Conservation (phyloP, 306 rosid species). For the Trichosanthes truncata region DNA sequence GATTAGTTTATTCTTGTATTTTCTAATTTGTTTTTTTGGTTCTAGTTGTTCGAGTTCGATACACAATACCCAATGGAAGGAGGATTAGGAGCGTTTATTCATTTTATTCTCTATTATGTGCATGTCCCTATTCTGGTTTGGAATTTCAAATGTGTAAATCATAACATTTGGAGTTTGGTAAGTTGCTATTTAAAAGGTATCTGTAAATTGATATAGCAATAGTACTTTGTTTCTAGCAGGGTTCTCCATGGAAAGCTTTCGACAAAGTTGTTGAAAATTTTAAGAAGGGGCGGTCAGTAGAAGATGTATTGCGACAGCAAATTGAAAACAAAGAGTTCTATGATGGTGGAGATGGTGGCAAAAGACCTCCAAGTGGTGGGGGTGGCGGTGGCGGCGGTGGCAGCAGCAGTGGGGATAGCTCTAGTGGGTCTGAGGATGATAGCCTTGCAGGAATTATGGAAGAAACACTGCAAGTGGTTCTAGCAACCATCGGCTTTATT, state of each 20-base stretch:
- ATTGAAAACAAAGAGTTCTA: slow-evolving; percentile 39
- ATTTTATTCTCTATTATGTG: background rate
- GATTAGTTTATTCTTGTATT: background rate
- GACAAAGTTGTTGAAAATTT: slow-evolving; percentile 36
- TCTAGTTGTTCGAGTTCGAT: background rate
- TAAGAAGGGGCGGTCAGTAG: slow-evolving; percentile 45
- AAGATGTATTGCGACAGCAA: slow-evolving; percentile 50
- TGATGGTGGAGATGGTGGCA: slow-evolving; percentile 40
- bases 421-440: slow-evolving; percentile 53
- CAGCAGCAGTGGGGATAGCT: slow-evolving; percentile 20
- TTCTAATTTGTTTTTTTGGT: background rate
- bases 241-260: slow-evolving; percentile 34
- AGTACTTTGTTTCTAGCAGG: slow-evolving; percentile 21
- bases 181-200: background rate
- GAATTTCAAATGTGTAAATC: background rate
- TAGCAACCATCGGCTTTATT: slow-evolving; percentile 63
- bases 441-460: slow-evolving; percentile 37
- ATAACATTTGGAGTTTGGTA: background rate
- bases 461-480: slow-evolving; percentile 56
- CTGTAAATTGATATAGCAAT: background rate
- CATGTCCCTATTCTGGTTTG: background rate
- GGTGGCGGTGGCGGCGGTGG: slow-evolving; percentile 19
- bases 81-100: background rate
- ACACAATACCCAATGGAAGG: background rate
- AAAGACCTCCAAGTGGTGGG: slow-evolving; percentile 28